Evolutionary conservation across 1,139 yeast species (phyloP).

Genomic region (Spencermartinsiella ligniputridi): DNA sequence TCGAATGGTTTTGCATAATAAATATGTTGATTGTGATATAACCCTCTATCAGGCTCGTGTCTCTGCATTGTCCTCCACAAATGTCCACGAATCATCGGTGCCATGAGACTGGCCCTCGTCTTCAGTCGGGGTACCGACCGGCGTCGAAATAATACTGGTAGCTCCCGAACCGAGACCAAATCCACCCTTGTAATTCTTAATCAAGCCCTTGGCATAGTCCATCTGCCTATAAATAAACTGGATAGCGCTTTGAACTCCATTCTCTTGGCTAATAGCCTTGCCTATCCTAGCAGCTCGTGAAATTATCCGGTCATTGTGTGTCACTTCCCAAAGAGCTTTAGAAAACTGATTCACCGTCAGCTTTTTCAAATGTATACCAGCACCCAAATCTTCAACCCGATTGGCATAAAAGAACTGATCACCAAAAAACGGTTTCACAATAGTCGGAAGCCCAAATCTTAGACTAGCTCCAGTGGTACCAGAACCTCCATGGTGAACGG

Average conservation of each 20-base stretch:
- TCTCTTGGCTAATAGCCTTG: conserved; percentile 56
- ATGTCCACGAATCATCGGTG: conserved; percentile 24
- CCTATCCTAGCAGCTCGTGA: conserved; percentile 64
- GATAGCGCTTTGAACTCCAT: conserved; percentile 78
- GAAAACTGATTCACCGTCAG: conserved; percentile 60
- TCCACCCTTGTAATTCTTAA: conserved; percentile 13
- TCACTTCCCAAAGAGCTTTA: conserved; percentile 63
- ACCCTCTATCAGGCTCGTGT: conserved; percentile 1
- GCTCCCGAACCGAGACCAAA: conserved; percentile 2
- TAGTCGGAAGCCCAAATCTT: conserved; percentile 81
- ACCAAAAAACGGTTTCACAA: conserved; percentile 92
- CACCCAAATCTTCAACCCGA: conserved; percentile 84
- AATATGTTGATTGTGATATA: too few relatives aligned
- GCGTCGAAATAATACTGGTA: not conserved
- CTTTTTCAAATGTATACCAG: conserved; percentile 69
- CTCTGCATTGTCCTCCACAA: conserved; percentile 12
- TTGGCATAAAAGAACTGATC: conserved; percentile 91
- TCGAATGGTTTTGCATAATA: too few relatives aligned
- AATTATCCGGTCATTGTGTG: conserved; percentile 61
- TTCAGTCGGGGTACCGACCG: conserved; percentile 1
- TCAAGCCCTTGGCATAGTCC: conserved; percentile 55
- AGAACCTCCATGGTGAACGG: conserved; percentile 96
- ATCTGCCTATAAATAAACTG: conserved; percentile 70
- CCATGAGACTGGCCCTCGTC: conserved; percentile 9
- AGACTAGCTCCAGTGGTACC: conserved; percentile 95